phyloP scores from a whole-genome alignment of 495 filamentous ascomycete genomes.

The Neohortaea acidophila region DNA sequence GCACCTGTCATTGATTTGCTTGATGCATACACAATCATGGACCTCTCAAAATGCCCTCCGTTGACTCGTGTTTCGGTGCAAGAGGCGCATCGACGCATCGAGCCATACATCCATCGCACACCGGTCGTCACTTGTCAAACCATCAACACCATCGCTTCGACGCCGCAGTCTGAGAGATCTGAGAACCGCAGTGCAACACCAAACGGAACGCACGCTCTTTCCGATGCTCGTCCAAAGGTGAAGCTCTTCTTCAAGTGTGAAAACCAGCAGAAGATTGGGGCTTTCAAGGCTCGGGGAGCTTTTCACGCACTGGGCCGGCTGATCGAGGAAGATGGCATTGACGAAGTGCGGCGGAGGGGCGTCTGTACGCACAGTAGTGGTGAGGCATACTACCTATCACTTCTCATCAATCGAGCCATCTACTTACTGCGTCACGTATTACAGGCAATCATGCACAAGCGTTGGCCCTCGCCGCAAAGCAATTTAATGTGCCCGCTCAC shows the following conservation, averaged over 20 bases:
- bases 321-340: slow-evolving; percentile 41
- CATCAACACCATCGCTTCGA: slow-evolving; percentile 59
- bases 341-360: slow-evolving; percentile 34
- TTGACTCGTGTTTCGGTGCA: slow-evolving; percentile 55
- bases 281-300: slow-evolving; percentile 84
- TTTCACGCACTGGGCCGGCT: slow-evolving; percentile 76
- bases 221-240: slow-evolving; percentile 37
- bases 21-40: slow-evolving; percentile 22
- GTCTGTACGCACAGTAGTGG: slow-evolving; percentile 89
- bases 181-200: slow-evolving; percentile 9
- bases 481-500: slow-evolving; percentile 48
- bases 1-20: too few species aligned
- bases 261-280: slow-evolving; percentile 79
- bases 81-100: slow-evolving; percentile 56
- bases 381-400: too few species aligned
- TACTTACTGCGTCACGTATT: too few species aligned
- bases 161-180: slow-evolving; percentile 38
- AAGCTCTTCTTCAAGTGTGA: slow-evolving; percentile 92
- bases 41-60: slow-evolving; percentile 34
- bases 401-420: too few species aligned
- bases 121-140: slow-evolving; percentile 65
- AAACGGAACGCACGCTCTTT: slow-evolving; percentile 9
- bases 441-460: slow-evolving; percentile 93
- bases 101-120: slow-evolving; percentile 63
- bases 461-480: slow-evolving; percentile 67